Conservation (phyloP, 768 basidiomycete species). For the Floccularia luteovirens region DNA sequence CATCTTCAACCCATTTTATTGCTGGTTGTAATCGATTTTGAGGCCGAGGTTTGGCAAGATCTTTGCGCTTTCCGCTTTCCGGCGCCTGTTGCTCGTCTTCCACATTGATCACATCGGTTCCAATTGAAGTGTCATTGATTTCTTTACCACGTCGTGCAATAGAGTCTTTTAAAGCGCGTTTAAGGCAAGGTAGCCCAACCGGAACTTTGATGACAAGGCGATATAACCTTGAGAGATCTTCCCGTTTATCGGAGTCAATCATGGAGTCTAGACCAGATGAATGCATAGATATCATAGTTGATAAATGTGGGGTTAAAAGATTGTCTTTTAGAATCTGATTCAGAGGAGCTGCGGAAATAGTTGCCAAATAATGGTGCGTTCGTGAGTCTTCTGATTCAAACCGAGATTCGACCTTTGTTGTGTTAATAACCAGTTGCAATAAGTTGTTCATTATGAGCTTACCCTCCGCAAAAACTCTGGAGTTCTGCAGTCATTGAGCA, state of each 20-base stretch:
- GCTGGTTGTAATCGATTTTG: constrained; percentile 49
- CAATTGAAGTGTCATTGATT: constrained; percentile 61
- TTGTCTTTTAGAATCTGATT: constrained; percentile 68
- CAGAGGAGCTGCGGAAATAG: constrained; percentile 62
- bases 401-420: constrained; percentile 64
- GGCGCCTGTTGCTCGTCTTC: constrained; percentile 19
- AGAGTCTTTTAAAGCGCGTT: constrained; percentile 62
- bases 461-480: constrained; percentile 78
- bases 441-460: constrained; percentile 16
- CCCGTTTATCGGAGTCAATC: constrained; percentile 73
- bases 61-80: constrained; percentile 36
- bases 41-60: constrained; percentile 36
- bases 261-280: constrained; percentile 83
- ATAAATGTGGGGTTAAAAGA: constrained; percentile 72
- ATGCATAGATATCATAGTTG: constrained; percentile 67
- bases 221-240: constrained; percentile 76
- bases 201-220: constrained; percentile 64
- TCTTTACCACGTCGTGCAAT: constrained; percentile 68
- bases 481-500: constrained; percentile 72
- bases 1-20: constrained; percentile 89
- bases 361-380: constrained; percentile 79
- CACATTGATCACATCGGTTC: constrained; percentile 26
- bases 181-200: constrained; percentile 56
- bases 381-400: constrained; percentile 80
- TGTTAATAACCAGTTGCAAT: constrained; percentile 1